Base-by-base conservation (phyloP, 179 eudicot genomes). In the Spinacia oleracea region DNA sequence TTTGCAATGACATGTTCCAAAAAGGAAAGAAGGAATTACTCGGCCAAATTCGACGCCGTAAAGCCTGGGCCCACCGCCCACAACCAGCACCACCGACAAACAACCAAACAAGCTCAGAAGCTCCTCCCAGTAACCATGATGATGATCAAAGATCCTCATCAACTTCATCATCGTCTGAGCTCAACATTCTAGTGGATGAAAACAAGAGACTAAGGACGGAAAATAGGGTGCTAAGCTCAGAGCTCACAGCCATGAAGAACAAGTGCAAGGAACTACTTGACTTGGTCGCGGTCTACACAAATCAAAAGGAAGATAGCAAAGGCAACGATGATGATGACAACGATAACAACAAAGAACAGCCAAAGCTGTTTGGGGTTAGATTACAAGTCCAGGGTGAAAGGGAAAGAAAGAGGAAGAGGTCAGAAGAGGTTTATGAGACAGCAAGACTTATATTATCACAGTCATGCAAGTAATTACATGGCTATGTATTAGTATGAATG, bases 331-430 rank as follows among this genome's bases (percentile, higher is more conserved):
- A 84, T 70, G 48, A 80, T 15, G 84, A 81, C 1, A 69, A 81
- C 9, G 75, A 68, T 0, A 77, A 87, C 8, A 32, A 72, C 48
- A 78, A 77, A 42, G 83, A 74, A 62, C 78, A 89, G 78, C 93
- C 92, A 8, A 93, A 82, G 92, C 50, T 95, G 81, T 95, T 95
- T 84, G 98, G 98, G 5, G 98, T 95, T 76, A 90, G 91, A 73
- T 83, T 95, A 87, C 87, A 86, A 62, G 89, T 87, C 50, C 77
- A 77, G 35, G 86, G 84, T 58, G 77, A 62, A 21, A 56, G 59
- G n/a, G 91, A 82, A 29, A 75, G 78, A n/a, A 88, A 85, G 82
- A 85, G 83, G 85, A 86, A 84, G 81, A 86, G 80, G 73, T 78
- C 76, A 21, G 86, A 38, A 29, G 84, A 81, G 71, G 76, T 84